phyloP scores from a whole-genome alignment of 2,329 filamentous ascomycete species.

The Monascus ruber region DNA sequence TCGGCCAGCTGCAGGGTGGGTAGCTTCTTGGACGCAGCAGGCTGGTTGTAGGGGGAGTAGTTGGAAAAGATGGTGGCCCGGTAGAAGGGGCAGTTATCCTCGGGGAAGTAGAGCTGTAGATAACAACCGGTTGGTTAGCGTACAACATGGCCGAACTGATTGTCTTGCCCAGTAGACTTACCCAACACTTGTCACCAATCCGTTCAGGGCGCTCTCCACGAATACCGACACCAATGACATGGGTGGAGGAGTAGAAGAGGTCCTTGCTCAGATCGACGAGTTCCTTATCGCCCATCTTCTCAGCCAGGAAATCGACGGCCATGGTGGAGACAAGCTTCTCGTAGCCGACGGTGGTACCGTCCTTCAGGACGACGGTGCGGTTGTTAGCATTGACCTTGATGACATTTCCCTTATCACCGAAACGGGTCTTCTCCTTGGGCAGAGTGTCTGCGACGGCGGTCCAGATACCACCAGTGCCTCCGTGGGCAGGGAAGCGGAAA shows the following conservation, averaged over 20 bases:
- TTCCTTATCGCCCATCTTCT: conserved; percentile 79
- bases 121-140: not conserved
- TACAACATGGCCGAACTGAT: too few species aligned
- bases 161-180: conserved; percentile 29
- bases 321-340: conserved; percentile 91
- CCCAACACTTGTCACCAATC: conserved; percentile 99
- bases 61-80: conserved; percentile 99
- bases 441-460: conserved; percentile 90
- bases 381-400: conserved; percentile 74
- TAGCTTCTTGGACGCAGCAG: conserved; percentile 67
- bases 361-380: conserved; percentile 70
- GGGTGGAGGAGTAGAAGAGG: conserved; percentile 92
- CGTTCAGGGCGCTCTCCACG: conserved; percentile 83
- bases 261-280: conserved; percentile 74
- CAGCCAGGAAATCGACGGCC: conserved; percentile 79
- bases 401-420: conserved; percentile 75
- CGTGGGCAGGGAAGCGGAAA: conserved; percentile 92
- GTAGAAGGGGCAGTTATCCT: conserved; percentile 98
- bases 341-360: conserved; percentile 83
- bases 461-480: conserved; percentile 98
- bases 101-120: conserved; percentile 82
- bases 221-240: conserved; percentile 92
- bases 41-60: conserved; percentile 98
- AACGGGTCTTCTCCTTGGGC: conserved; percentile 81
- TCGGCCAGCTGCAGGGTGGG: conserved; percentile 76